Evolutionary conservation across 257 asterid genomes (phyloP), one percentile per base, ranked within the genome.

Genomic region (Penstemon barbatus): DNA sequence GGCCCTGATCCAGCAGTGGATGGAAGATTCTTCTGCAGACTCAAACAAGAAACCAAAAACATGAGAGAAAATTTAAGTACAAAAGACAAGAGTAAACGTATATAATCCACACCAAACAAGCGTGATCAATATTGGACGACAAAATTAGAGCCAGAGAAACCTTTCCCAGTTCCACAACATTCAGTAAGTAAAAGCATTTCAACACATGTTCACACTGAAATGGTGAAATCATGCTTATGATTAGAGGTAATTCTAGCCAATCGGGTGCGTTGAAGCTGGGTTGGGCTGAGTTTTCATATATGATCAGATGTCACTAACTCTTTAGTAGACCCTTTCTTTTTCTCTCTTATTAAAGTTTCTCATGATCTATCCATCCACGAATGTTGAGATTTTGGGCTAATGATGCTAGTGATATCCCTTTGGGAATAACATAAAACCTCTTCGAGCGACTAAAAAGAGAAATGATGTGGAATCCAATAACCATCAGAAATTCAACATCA

Each of bases 21-120:
- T 9, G 98, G 99, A 65, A 93, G 99, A 78, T 71, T 87, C 77
- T 82, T 87, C 99, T 93, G 95, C 81, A 81, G 38, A 78, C 55
- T 60, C 66, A 75, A 73, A 64, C 48, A 75, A 53, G 10, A 66
- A 36, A 41, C 51, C 62, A 48, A 25, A 25, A 25, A 38, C n/a
- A 44, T 38, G 50, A 56, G 43, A 46, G 9, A 44, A 49, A 8
- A 48, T 40, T 46, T 39, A 7, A 45, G 11, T 7, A 45, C 5
- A 46, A 15, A 25, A 45, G 36, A 48, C 4, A 2, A 10, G 18
- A 1, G 6, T 4, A 63, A 25, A 11, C 19, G 3, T 12, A 48
- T 6, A 46, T 4, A 45, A 15, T 5, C 56, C 8, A 45, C 42
- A 33, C 0, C 43, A 44, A 63, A 62, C 8, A 12, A 42, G 12